Evolutionary conservation across 2,329 filamentous ascomycete genomes (phyloP).

Genomic region (Colletotrichum lindemuthianum): DNA sequence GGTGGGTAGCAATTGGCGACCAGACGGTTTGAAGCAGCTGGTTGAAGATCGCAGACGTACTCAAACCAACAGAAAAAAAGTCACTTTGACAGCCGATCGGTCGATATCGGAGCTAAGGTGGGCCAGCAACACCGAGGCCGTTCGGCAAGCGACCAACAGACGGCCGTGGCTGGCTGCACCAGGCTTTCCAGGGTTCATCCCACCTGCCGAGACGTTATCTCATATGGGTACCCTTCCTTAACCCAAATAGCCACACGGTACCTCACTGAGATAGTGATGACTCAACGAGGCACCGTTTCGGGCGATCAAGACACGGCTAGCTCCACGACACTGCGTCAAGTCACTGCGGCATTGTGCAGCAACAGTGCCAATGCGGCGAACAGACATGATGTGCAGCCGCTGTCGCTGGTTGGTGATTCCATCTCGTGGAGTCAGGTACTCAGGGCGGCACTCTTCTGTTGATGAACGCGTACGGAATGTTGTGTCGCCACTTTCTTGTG

Average conservation of each 20-base stretch:
- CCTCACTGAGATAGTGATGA: too few relatives aligned
- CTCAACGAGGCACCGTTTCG: constrained; percentile 5
- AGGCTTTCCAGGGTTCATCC: too few relatives aligned
- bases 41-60: constrained; percentile 5
- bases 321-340: constrained; percentile 19
- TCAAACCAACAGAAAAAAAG: constrained; percentile 18
- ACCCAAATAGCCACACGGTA: too few relatives aligned
- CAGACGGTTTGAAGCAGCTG: constrained; percentile 7
- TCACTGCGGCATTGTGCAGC: background rate
- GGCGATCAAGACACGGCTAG: constrained; percentile 17
- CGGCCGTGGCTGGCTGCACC: constrained; percentile 7
- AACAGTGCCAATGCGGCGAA: background rate
- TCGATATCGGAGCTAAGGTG: constrained; percentile 34
- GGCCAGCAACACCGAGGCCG: constrained; percentile 32
- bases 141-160: constrained; percentile 32
- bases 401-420: too few relatives aligned
- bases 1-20: constrained; percentile 37
- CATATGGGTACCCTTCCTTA: too few relatives aligned
- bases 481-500: too few relatives aligned
- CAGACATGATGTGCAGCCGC: background rate
- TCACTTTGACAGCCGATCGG: constrained; percentile 27
- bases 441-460: too few relatives aligned
- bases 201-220: too few relatives aligned
- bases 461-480: too few relatives aligned
- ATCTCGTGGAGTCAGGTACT: too few relatives aligned